These are phyloP conservation scores for Plantago major DNA, from an alignment of 257 asterid species.

Conservation along the genomic window DNA sequence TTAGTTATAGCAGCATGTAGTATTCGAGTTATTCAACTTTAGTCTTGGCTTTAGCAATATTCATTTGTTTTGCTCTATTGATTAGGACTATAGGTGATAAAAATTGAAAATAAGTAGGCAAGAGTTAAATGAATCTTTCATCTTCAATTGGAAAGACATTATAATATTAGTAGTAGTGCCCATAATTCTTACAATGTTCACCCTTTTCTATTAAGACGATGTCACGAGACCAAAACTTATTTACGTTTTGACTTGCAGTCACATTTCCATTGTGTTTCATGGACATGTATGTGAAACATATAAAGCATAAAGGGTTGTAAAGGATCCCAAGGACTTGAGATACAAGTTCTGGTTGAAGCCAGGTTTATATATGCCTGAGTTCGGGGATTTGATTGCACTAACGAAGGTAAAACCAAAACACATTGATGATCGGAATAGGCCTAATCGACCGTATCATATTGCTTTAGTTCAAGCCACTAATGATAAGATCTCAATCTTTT, in stretches of 20 bases:
- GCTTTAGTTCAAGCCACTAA: constrained; percentile 28
- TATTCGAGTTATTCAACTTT: too few relatives aligned
- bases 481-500: constrained; percentile 19
- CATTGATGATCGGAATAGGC: constrained; percentile 39
- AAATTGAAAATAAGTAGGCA: too few relatives aligned
- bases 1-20: too few relatives aligned
- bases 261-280: constrained; percentile 27
- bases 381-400: constrained; percentile 48
- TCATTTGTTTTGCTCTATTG: too few relatives aligned
- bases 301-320: constrained; percentile 3
- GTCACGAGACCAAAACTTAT: too few relatives aligned
- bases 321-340: constrained; percentile 8
- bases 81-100: too few relatives aligned
- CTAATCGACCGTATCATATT: constrained; percentile 31
- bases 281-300: constrained; percentile 36
- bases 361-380: constrained; percentile 34
- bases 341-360: constrained; percentile 23
- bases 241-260: constrained; percentile 59
- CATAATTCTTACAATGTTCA: too few relatives aligned
- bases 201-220: too few relatives aligned
- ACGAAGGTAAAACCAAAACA: constrained; percentile 41
- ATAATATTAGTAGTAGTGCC: too few relatives aligned
- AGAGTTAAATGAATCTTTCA: too few relatives aligned
- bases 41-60: too few relatives aligned
- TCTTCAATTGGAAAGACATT: too few relatives aligned